Base-by-base conservation (phyloP, 2,329 filamentous ascomycete species). In the Penicillium sp. region DNA sequence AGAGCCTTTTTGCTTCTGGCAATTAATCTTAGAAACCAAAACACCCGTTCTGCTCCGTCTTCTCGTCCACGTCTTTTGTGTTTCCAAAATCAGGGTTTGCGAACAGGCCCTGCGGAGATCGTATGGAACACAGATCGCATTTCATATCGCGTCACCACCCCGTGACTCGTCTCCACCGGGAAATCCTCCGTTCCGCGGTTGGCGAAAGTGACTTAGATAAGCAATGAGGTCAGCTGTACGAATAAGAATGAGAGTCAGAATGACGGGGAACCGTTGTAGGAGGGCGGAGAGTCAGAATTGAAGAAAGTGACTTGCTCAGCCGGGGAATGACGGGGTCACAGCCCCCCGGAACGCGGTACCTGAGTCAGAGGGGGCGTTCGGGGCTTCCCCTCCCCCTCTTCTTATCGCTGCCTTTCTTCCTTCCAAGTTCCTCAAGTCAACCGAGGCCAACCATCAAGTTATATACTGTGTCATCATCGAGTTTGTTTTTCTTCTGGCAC, bases 271-370 rank as follows among this genome's bases (percentile, higher is more conserved):
- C n/a, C 29, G 13, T 30, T 15, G 29, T n/a, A 10, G 17, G 17
- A 30, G 11, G 13, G 14, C 29, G 29, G 29, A 16, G 12, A 30
- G n/a, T 14, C 14, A 23, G 12, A 13, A 23, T 27, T 27, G 25
- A n/a, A 11, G 25, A 14, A 14, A 20, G 25, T 27, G 32, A 34
- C 32, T 20, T 26, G 32, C 5, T 15, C 32, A 27, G 25, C 32
- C 29, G 42, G 39, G 38, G 42, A 43, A 43, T 48, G 45, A 48
- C 42, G 39, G 34, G 41, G 45, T 45, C 45, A 47, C 26, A 20
- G 39, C 38, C 23, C 38, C 23, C 18, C 26, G 25, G 9, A 27
- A 27, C 25, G 25, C 9, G 25, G 12, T 11, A 13, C 9, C 9
- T 11, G 25, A 27, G 25, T 13, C 10, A 11, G 25, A 27, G 10